phyloP scores from a whole-genome alignment of 1,284 basidiomycete species.

The Malassezia slooffiae region DNA sequence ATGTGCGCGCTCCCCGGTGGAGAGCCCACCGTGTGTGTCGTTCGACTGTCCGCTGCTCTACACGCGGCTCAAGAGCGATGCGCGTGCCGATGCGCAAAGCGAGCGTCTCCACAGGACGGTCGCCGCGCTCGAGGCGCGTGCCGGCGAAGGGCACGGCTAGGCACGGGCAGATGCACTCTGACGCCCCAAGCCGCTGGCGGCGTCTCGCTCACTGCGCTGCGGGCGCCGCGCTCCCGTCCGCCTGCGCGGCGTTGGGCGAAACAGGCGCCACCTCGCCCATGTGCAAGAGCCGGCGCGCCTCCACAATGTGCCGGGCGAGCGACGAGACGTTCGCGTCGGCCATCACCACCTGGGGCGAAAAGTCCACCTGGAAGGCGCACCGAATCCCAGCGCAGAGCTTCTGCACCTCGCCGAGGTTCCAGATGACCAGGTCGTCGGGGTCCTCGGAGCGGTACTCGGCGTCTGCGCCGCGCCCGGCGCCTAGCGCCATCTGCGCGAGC shows the following conservation, averaged over 20 bases:
- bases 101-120: no score
- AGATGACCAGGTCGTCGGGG: constrained; percentile 86
- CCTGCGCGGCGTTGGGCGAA: no score
- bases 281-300: constrained; percentile 55
- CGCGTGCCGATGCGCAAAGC: not conserved
- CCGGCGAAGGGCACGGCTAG: no score
- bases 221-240: no score
- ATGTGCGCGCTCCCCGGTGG: constrained; percentile 16
- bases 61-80: constrained; percentile 18
- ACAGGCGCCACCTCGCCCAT: no score
- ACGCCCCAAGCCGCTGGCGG: no score
- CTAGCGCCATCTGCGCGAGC: constrained; percentile 70
- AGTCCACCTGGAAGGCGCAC: constrained; percentile 74
- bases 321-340: constrained; percentile 80
- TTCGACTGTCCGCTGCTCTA: constrained; percentile 38
- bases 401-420: constrained; percentile 76
- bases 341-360: constrained; percentile 75
- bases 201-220: no score
- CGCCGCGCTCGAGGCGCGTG: no score
- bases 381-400: constrained; percentile 68
- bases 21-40: constrained; percentile 24
- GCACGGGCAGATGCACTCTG: no score
- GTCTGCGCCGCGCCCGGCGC: not conserved
- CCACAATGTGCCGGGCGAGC: constrained; percentile 64
- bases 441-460: constrained; percentile 48